Evolutionary conservation across 2,329 filamentous ascomycete genomes (phyloP), one percentile per base, ranked within the genome.

Genomic region (Apiospora arundinis): DNA sequence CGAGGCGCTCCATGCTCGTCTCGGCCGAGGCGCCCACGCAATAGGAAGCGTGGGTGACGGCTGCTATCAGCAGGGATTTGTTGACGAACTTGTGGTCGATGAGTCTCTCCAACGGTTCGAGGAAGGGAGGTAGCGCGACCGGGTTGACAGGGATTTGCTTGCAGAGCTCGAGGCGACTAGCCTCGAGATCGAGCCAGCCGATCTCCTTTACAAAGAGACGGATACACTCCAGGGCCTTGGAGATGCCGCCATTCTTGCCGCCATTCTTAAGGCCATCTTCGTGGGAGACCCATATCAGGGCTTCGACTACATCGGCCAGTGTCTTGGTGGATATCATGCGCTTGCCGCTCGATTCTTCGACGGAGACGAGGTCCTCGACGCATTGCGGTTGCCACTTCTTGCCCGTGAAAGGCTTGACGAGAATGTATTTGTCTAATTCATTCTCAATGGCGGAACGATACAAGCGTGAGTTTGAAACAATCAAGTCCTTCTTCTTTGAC

Each of bases 281-380:
- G 75, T 89, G 95, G 0, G 92, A 88, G 0, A 91, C 93, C 0
- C 94, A 95, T 25, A 98, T 92, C 0, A 98, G 84, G 0, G 95
- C 89, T 74, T 98, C 95, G 0, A 97, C 88, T 0, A 98, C 91
- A 76, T 98, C 95, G 4, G 95, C 95, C 9, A 98, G 87, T 0
- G 89, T 89, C 79, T 98, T 98, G 1, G 90, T 92, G 0, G 93
- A 70, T 72, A 77, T 37, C 68, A 45, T 5, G 77, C 70, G 52
- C 69, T 68, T 73, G 28, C 45, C 23, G 3, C 48, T 12, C 5
- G 37, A 11, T 4, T 70, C 67, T 4, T 75, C 72, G 32, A 28
- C 4, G 9, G 73, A 67, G 14, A 84, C 72, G 1, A 84, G 76
- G 23, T 88, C 82, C 2, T 82, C 80, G 7, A 88, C 82, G 73